Evolutionary conservation across 805 yeast species (phyloP), one percentile per base, ranked within the genome.

Genomic region (Pichia occidentalis): DNA sequence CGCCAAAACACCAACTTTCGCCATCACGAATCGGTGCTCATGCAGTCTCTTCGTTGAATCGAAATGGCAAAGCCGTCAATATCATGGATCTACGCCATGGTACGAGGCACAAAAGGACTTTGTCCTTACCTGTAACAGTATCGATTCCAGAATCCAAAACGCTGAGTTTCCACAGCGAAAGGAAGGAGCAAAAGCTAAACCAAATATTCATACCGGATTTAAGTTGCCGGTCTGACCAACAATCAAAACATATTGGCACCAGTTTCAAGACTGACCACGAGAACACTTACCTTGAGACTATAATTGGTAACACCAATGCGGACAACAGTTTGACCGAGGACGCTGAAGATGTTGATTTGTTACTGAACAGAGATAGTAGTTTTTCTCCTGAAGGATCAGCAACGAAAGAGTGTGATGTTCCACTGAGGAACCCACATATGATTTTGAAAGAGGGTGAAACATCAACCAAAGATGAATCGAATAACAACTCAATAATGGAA

Each of bases 21-120:
- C 87, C 87, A 0, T 82, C 85, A 1, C 77, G 75, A 48, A 68
- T 79, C 9, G 88, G 88, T 1, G 86, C 86, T 1, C 72, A 70
- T 17, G 85, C 86, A 1, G 83, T 80, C 1, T 80, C 85, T 0
- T 63, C 65, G 1, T 49, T 72, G 24, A 57, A 55, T 26, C 54
- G 57, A 10, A 51, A 53, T 36, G 44, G 54, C 24, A 57, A 60
- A 12, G 46, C 47, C 5, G 29, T 40, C 5, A 45, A 13, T 42
- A 34, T 60, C 46, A 39, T 27, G 11, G 28, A 40, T 13, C 43
- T 57, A 9, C 48, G 52, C 10, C 60, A 56, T 37, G 61, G 61
- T 1, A 23, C 47, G 4, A 40, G 45, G 8, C 73, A 67, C 39
- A 60, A 54, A 29, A 50, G 71, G 36, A 63, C 67, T 4, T 47